These are phyloP conservation scores for Marsdenia floribunda DNA, from an alignment of 257 asterid species.

Conservation along the genomic window DNA sequence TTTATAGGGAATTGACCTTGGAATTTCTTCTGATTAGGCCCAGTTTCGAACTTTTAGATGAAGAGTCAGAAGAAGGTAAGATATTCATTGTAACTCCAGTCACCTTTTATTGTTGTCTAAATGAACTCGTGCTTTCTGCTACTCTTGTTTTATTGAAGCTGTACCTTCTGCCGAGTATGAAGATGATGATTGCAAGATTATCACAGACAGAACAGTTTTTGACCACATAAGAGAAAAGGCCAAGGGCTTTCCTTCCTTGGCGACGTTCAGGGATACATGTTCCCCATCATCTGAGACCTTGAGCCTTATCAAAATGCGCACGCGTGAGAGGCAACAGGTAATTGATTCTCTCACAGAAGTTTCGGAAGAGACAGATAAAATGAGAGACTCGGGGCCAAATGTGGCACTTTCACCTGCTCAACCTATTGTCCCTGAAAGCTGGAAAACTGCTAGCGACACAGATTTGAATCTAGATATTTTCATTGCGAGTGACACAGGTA, in stretches of 20 bases:
- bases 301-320: constrained; percentile 68
- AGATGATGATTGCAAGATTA: constrained; percentile 72
- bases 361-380: constrained; percentile 31
- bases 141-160: constrained; percentile 28
- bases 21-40: constrained; percentile 55
- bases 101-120: constrained; percentile 19
- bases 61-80: constrained; percentile 64
- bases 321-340: constrained; percentile 57
- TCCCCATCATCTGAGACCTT: constrained; percentile 67
- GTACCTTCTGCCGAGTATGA: constrained; percentile 35
- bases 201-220: constrained; percentile 62
- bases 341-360: constrained; percentile 37
- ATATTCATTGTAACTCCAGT: constrained; percentile 12
- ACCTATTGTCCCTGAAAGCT: constrained; percentile 24
- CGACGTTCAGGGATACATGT: constrained; percentile 30
- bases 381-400: constrained; percentile 23
- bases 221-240: constrained; percentile 82
- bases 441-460: constrained; percentile 22
- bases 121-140: constrained; percentile 20
- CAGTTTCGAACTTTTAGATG: constrained; percentile 76
- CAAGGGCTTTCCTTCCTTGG: constrained; percentile 55
- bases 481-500: constrained; percentile 38
- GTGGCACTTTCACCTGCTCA: constrained; percentile 22
- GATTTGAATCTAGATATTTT: constrained; percentile 20
- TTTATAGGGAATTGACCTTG: constrained; percentile 12